These are phyloP conservation scores for Neostapfia colusana DNA, from an alignment of 176 grass and related monocot genomes.

Conservation along the genomic window DNA sequence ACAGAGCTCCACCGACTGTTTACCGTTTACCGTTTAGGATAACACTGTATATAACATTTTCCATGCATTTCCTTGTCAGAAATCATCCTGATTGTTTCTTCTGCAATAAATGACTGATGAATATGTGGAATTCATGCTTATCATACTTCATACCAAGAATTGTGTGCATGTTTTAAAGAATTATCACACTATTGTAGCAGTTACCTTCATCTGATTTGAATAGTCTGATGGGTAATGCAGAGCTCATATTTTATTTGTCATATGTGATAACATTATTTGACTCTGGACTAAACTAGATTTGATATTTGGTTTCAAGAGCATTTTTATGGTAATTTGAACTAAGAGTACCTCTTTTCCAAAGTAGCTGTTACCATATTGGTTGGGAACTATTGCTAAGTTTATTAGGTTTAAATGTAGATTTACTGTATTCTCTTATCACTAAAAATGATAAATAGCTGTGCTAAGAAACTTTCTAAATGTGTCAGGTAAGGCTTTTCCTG, in stretches of 20 bases:
- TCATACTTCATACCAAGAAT: neutral
- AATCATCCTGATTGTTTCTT: neutral
- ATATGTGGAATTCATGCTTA: conserved; percentile 11
- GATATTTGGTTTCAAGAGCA: neutral
- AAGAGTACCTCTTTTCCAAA: neutral
- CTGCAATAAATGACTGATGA: neutral
- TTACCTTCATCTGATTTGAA: neutral
- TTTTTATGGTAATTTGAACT: neutral
- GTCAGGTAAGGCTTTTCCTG: conserved; percentile 87
- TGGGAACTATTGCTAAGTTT: neutral
- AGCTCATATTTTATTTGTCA: neutral
- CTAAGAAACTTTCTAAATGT: conserved; percentile 33
- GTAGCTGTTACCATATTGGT: conserved; percentile 5
- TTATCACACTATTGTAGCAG: neutral
- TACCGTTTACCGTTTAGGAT: no score
- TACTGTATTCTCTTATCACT: neutral
- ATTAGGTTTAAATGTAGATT: neutral
- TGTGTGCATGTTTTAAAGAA: neutral
- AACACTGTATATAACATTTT: no score
- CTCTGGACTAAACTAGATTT: no score
- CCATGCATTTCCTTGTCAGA: neutral
- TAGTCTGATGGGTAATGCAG: neutral
- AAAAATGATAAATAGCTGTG: conserved; percentile 6
- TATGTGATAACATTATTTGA: neutral
- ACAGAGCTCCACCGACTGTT: no score